These are phyloP conservation scores for Avena eriantha DNA, from an alignment of 176 grass and related monocot species.

Conservation along the genomic window DNA sequence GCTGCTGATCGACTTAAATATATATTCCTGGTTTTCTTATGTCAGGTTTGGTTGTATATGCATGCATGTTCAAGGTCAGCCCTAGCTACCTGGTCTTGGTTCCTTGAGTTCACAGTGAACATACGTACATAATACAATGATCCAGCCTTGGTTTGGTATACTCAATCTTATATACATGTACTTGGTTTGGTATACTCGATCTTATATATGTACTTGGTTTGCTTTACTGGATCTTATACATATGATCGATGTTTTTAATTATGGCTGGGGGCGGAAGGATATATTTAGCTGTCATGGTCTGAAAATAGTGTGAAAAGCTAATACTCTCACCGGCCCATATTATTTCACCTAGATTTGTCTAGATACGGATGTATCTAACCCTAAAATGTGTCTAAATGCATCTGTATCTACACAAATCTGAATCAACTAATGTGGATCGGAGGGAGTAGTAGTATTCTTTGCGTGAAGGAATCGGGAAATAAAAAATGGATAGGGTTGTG, in stretches of 20 bases:
- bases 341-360: too few species aligned
- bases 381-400: too few species aligned
- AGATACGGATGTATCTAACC: too few species aligned
- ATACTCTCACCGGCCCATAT: too few species aligned
- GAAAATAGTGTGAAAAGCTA: not conserved
- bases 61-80: slow-evolving; percentile 12
- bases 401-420: too few species aligned
- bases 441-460: not conserved
- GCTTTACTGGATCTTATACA: not conserved
- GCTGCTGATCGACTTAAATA: not conserved
- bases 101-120: slow-evolving; percentile 2
- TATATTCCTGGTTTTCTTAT: slow-evolving; percentile 9
- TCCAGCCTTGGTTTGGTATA: not conserved
- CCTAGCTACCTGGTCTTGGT: not conserved
- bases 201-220: not conserved
- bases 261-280: not conserved
- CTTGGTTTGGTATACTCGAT: not conserved
- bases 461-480: not conserved
- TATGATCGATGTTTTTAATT: too few species aligned
- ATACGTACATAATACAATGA: not conserved
- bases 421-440: too few species aligned
- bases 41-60: not conserved
- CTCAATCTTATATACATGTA: not conserved
- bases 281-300: not conserved
- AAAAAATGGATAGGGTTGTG: not conserved